These are phyloP conservation scores for Postia placenta DNA, from an alignment of 768 basidiomycete genomes.

Conservation along the genomic window DNA sequence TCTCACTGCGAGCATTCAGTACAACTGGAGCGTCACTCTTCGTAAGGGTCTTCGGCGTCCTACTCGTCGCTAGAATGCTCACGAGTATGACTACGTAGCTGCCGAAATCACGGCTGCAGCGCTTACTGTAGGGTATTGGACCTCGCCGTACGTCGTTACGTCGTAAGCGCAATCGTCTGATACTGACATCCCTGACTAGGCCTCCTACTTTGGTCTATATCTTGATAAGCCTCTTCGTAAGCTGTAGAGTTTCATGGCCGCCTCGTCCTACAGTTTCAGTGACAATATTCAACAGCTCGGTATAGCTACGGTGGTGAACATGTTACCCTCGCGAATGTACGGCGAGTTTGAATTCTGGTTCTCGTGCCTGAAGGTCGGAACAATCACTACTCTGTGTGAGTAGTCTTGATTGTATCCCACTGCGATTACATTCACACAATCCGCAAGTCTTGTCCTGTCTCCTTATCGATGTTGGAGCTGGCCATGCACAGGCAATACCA, in stretches of 20 bases:
- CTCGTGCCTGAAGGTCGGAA: too few species aligned
- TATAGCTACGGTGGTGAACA: conserved; percentile 18
- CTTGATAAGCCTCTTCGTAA: too few species aligned
- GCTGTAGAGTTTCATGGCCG: too few species aligned
- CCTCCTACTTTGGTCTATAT: too few species aligned
- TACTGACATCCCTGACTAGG: too few species aligned
- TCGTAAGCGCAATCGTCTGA: too few species aligned
- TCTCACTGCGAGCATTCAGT: conserved; percentile 6
- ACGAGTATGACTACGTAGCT: conserved; percentile 16
- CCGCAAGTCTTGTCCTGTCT: conserved; percentile 7
- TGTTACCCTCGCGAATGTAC: conserved; percentile 20
- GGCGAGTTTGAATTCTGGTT: conserved; percentile 28
- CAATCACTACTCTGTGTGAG: conserved; percentile 23
- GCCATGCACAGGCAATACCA: conserved; percentile 4
- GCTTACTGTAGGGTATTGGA: conserved; percentile 44
- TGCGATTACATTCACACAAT: conserved; percentile 17
- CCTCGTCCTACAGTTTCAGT: too few species aligned
- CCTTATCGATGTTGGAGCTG: conserved; percentile 20
- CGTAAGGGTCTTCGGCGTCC: conserved; percentile 11
- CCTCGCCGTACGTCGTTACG: conserved; percentile 7
- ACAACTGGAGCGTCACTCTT: conserved; percentile 24
- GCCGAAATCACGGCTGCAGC: conserved; percentile 50
- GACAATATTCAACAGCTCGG: too few species aligned
- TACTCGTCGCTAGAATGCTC: conserved; percentile 27
- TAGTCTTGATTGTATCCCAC: conserved; percentile 26